Evolutionary conservation across 108 stramenopile genomes (phyloP), one percentile per base, ranked within the genome.

Genomic region (Cyclotella distinguenda): DNA sequence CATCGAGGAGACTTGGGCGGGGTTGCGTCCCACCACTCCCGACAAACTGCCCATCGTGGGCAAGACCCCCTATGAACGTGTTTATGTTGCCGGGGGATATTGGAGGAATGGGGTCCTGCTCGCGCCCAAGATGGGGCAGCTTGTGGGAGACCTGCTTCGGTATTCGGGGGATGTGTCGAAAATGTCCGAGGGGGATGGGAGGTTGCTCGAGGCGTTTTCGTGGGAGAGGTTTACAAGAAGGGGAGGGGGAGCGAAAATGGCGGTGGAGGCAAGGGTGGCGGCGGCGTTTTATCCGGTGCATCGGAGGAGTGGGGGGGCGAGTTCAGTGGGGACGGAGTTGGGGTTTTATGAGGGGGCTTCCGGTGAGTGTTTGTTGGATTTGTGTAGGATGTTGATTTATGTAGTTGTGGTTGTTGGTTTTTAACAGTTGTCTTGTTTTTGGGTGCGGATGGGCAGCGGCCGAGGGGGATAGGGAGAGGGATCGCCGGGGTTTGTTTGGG

Each of bases 101-200:
- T 97, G 96, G 96, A 76, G 96, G 18, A 97, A 97, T 70, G 96
- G 96, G 15, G 93, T 97, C 4, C 66, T 97, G 30, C 64, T 97
- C 45, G 93, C 94, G 39, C 96, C 96, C 28, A 91, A 93, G 59
- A 91, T 94, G 6, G 89, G 85, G 21, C 80, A 89, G 39, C 60
- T 93, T 25, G 72, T 82, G 3, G 72, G 81, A n/a, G 72, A 79
- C 46, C 44, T 63, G 51, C 35, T 55, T 31, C 18, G 67, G n/a
- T 55, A 47, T 33, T 66, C 39, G 73, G 77, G 73, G 15, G 50
- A 74, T 34, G 27, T 27, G 26, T 30, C 33, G 8, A 21, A 44
- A 16, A 12, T 88, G 25, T 27, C 68, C 13, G 44, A 63, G 19
- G 58, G 74, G 44, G 87, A 89, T 60, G 49, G 77, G 32, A 60